Percentiles rank a stretch among this genome's conserved stretches.
phyloP scores from a whole-genome alignment of 352 stramenopile genomes.

The Globisporangium mamillatum region DNA sequence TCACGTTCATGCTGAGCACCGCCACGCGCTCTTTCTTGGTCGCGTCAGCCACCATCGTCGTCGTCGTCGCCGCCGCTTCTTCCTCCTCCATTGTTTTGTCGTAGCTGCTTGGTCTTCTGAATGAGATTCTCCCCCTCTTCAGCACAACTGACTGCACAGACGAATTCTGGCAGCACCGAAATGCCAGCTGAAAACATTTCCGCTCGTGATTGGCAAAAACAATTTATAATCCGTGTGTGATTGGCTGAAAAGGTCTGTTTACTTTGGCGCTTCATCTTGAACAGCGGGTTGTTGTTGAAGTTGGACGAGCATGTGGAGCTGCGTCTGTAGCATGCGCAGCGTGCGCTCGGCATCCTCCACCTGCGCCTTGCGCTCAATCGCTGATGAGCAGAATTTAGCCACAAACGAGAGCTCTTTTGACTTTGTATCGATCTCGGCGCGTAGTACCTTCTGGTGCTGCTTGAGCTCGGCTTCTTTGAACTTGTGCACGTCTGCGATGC shows the following conservation, averaged over 20 bases:
- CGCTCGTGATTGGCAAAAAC: conserved; percentile 9
- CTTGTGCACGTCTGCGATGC: conserved; percentile 29
- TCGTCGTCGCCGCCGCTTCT: conserved; percentile 3
- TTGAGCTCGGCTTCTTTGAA: conserved; percentile 44
- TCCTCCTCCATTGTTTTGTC: conserved; percentile 1
- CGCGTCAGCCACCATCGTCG: conserved; percentile 2
- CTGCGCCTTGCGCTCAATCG: conserved; percentile 30
- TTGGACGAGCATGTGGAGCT: conserved; percentile 23
- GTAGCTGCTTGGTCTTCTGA: neutral
- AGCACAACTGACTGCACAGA: neutral
- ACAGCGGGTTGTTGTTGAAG: neutral
- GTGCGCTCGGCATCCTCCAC: conserved; percentile 40
- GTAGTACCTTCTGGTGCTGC: conserved; percentile 49
- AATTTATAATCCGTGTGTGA: neutral
- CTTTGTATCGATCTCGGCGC: conserved; percentile 31
- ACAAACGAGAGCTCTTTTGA: conserved; percentile 31
- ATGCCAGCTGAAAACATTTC: conserved; percentile 14
- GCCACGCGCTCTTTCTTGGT: conserved; percentile 44
- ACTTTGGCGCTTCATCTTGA: neutral
- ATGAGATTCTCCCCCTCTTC: conserved; percentile 1
- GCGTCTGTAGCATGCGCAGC: conserved; percentile 35
- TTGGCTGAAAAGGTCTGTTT: conserved; percentile 18
- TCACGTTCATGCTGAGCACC: conserved; percentile 71
- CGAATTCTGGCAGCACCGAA: neutral
- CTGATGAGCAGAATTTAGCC: conserved; percentile 33